Evolutionary conservation across 1,284 basidiomycete species (phyloP), one percentile per base, ranked within the genome.

Genomic region (Microstroma glucosiphilum): DNA sequence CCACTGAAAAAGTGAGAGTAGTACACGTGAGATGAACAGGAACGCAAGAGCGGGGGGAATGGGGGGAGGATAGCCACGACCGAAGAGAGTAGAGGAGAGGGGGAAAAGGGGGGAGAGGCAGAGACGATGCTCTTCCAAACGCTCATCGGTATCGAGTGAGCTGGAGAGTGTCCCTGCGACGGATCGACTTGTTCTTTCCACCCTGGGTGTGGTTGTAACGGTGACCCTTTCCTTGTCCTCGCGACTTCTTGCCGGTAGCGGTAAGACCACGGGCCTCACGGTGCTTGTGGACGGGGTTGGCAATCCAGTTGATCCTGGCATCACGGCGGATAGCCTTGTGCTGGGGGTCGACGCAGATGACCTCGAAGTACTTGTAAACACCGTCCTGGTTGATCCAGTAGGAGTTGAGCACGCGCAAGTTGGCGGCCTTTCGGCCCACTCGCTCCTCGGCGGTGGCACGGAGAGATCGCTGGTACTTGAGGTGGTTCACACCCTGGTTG

Each of bases 351-450:
- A 99, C 92, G 72, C 94, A 87, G 80, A 99, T 98, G 77, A 99
- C 92, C 82, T 98, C 94, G 84, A 88, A 98, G 85, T 96, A 98
- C 68, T 96, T 96, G 88, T 96, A 96, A 49, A 97, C 91, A 84
- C 93, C 93, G 81, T 97, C 93, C 84, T 96, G 91, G 85, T 97
- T 97, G 81, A 99, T 84, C 94, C 94, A 97, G 87, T 99, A 99
- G 63, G 93, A 97, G 86, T 96, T 81, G 55, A 82, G 69, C 60
- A 98, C 93, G 66, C 94, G 88, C 77, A 98, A 83, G 83, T 97
- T 96, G 62, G 21, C 91, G 81, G 94, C 98, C 77, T 94, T 88
- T 79, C 87, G 88, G 67, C 92, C 96, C 71, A 98, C 92, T 82
- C 96, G 91, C 86, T 98, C 96, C 85, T 99, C 96, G 61, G 96